A percentile compares a stretch with the other conserved stretches of the same genome.
These are phyloP conservation scores for Aspergillus tamarii DNA, from an alignment of 2,329 filamentous ascomycete genomes.

Conservation along the genomic window DNA sequence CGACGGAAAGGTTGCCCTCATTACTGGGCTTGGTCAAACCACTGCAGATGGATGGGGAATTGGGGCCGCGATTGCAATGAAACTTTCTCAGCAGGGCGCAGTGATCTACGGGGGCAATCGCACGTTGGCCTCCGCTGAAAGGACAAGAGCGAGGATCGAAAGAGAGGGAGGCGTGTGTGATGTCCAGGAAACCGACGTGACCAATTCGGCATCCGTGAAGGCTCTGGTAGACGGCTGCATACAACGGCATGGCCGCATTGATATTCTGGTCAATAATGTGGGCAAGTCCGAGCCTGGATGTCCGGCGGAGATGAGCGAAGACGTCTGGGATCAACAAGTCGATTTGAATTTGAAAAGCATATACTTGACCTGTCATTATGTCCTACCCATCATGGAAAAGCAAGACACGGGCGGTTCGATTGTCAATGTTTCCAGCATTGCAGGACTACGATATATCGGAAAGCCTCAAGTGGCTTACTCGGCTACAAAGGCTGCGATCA, in stretches of 20 bases:
- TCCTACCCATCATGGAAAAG: slow-evolving; percentile 30
- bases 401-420: slow-evolving; percentile 42
- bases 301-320: slow-evolving; percentile 53
- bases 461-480: slow-evolving; percentile 60
- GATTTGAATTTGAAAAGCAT: slow-evolving; percentile 61
- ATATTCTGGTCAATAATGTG: slow-evolving; percentile 65
- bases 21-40: slow-evolving; percentile 39
- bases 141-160: slow-evolving; percentile 46
- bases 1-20: slow-evolving; percentile 27
- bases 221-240: slow-evolving; percentile 56
- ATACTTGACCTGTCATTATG: slow-evolving; percentile 54
- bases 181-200: slow-evolving; percentile 55
- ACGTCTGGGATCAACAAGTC: slow-evolving; percentile 57
- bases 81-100: slow-evolving; percentile 54
- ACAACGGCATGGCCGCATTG: slow-evolving; percentile 57
- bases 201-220: slow-evolving; percentile 56
- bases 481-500: slow-evolving; percentile 55
- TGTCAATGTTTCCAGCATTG: slow-evolving; percentile 56
- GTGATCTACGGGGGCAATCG: slow-evolving; percentile 56
- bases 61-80: slow-evolving; percentile 54
- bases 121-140: slow-evolving; percentile 44
- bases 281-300: slow-evolving; percentile 59
- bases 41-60: slow-evolving; percentile 53
- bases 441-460: slow-evolving; percentile 56
- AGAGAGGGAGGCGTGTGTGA: slow-evolving; percentile 38